phyloP scores from a whole-genome alignment of 2,329 filamentous ascomycete species.

The Fusarium setosum region DNA sequence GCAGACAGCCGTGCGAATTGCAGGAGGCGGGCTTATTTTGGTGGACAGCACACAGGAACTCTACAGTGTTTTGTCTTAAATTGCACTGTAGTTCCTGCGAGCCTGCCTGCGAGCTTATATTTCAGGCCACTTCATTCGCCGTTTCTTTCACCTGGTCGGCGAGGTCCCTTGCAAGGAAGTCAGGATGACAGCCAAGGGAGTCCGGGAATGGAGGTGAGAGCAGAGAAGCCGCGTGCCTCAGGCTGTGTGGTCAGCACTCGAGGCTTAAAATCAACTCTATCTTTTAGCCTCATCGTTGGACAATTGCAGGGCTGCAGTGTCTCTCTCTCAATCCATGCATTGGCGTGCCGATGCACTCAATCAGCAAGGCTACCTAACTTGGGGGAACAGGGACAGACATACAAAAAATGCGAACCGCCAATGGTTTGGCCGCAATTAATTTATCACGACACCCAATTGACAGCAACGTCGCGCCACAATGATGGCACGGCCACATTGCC shows the following conservation, averaged over 20 bases:
- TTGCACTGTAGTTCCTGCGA: slow-evolving; percentile 31
- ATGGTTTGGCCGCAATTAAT: slow-evolving; percentile 25
- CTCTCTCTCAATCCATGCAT: neutral
- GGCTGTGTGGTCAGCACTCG: neutral
- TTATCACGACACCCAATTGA: slow-evolving; percentile 28
- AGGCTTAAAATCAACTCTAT: neutral
- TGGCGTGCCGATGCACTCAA: slow-evolving; percentile 8
- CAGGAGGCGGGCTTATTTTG: neutral
- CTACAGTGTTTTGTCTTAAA: slow-evolving; percentile 23
- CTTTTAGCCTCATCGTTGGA: neutral
- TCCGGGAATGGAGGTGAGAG: neutral
- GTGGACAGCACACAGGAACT: neutral
- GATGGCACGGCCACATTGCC: slow-evolving; percentile 14
- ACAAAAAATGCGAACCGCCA: slow-evolving; percentile 13
- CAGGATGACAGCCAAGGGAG: neutral
- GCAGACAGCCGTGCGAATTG: slow-evolving; percentile 46
- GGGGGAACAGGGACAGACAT: slow-evolving; percentile 4
- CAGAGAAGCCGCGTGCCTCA: neutral
- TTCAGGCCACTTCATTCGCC: slow-evolving; percentile 39
- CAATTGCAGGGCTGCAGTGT: neutral
- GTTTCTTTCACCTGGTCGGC: slow-evolving; percentile 5
- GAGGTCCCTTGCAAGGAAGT: slow-evolving; percentile 4
- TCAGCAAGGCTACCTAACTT: slow-evolving; percentile 15
- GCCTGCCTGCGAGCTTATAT: no score
- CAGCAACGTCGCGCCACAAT: slow-evolving; percentile 35